Conservation (phyloP, 2,329 filamentous ascomycete genomes). For the Cercospora sesami region DNA sequence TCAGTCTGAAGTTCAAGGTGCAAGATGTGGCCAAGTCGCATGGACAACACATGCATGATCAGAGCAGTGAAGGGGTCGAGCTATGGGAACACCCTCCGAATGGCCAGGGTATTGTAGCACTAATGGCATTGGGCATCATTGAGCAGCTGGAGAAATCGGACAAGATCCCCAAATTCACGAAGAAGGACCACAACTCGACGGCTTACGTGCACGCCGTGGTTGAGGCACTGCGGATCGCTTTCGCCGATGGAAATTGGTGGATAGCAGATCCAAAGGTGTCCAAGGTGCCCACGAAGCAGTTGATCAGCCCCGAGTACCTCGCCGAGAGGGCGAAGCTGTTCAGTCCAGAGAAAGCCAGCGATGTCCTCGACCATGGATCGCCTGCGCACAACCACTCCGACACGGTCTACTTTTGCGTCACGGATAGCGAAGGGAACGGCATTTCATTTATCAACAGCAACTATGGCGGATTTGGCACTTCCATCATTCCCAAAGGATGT, state of each 20-base stretch:
- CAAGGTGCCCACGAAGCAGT: constrained; percentile 66
- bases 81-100: constrained; percentile 98
- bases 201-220: constrained; percentile 77
- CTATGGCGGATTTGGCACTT: constrained; percentile 84
- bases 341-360: constrained; percentile 53
- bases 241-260: constrained; percentile 88
- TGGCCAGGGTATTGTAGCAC: constrained; percentile 89
- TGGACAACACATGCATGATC: constrained; percentile 46
- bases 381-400: constrained; percentile 84
- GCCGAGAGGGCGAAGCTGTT: constrained; percentile 67
- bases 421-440: constrained; percentile 80
- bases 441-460: constrained; percentile 97
- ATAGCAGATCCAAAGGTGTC: constrained; percentile 77
- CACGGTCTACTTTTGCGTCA: constrained; percentile 89
- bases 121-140: constrained; percentile 91
- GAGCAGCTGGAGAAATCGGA: constrained; percentile 77
- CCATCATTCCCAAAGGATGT: constrained; percentile 79
- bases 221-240: constrained; percentile 83
- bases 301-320: constrained; percentile 75
- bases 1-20: constrained; percentile 61
- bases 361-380: constrained; percentile 68
- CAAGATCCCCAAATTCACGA: constrained; percentile 69
- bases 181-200: constrained; percentile 76
- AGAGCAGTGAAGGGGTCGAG: constrained; percentile 62
- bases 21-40: constrained; percentile 61